Conservation (phyloP, 768 basidiomycete genomes). For the Filobasidium wieringae region DNA sequence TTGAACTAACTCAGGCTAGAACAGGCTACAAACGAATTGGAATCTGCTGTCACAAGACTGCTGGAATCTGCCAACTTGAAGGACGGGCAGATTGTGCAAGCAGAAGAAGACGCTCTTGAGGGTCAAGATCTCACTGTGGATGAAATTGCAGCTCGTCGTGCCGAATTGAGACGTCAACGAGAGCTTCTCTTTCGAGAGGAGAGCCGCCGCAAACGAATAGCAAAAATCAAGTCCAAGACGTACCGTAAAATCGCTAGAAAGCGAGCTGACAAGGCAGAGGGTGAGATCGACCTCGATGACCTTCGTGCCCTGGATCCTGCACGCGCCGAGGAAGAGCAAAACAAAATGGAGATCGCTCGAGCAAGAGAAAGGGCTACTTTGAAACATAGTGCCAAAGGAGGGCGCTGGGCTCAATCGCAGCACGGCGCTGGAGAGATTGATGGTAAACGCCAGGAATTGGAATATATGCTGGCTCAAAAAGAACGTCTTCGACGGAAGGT, state of each 20-base stretch:
- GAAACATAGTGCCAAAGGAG: slow-evolving; percentile 66
- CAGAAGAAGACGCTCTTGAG: slow-evolving; percentile 58
- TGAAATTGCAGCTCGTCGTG: slow-evolving; percentile 69
- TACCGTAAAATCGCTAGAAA: slow-evolving; percentile 76
- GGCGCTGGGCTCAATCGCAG: slow-evolving; percentile 43
- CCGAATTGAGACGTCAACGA: slow-evolving; percentile 73
- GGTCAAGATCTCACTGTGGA: slow-evolving; percentile 72
- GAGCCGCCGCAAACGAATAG: slow-evolving; percentile 70
- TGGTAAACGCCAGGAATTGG: slow-evolving; percentile 55
- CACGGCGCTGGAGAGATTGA: slow-evolving; percentile 47
- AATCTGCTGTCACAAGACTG: slow-evolving; percentile 69
- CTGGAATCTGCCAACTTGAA: slow-evolving; percentile 69
- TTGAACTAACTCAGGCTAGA: background rate
- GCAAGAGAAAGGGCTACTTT: slow-evolving; percentile 84
- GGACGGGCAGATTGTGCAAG: slow-evolving; percentile 63
- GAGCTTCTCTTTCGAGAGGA: slow-evolving; percentile 91
- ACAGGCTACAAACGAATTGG: slow-evolving; percentile 72
- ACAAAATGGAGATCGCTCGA: slow-evolving; percentile 65
- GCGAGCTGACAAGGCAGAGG: slow-evolving; percentile 52
- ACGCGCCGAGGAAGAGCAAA: slow-evolving; percentile 43
- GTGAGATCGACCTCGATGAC: slow-evolving; percentile 35
- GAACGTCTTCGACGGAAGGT: slow-evolving; percentile 71
- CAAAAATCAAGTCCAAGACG: slow-evolving; percentile 92
- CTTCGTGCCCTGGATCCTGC: slow-evolving; percentile 49
- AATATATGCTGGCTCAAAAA: slow-evolving; percentile 71